Base-by-base conservation (phyloP, 768 basidiomycete genomes). In the Rhizopogon vesiculosus region DNA sequence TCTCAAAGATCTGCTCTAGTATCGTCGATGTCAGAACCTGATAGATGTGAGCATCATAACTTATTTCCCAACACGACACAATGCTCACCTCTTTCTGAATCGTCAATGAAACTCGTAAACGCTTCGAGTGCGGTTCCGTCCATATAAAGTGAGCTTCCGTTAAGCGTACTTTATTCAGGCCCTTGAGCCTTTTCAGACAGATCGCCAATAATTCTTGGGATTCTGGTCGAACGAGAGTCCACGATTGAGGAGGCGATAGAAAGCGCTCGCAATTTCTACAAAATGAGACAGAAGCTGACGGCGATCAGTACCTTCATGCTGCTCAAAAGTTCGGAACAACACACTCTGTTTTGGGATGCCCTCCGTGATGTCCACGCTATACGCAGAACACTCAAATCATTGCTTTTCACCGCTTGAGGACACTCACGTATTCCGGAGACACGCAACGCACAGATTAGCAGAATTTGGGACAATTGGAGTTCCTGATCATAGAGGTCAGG, bases 91-190 rank as follows among this genome's bases (percentile, higher is more conserved):
- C 97, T 77, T 99, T 99, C 75, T 99, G 97, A 59, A 99, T 94
- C 0, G 96, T 97, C 64, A 99, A 74, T 52, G 96, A 96, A 54
- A 99, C 85, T 45, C 93, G 83, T 59, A 98, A 70, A 38, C 97
- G 82, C 66, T 95, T 94, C 40, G 91, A 94, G 73, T 99, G 96
- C 3, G 97, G 97, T 67, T 99, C 97, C 19, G 97, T 99, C 97
- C 97, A 99, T 65, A 98, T 93, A 70, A 98, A 98, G 60, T 93
- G 91, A 2, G 97, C 97, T 59, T 98, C 96, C n/a, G 97, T 95
- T 43, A 99, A 74, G 46, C 96, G 89, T 28, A 98, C 93, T 77
- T 93, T 95, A 64, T 85, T 87, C 22, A 98, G 77, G 2, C 94
- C 94, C 67, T 95, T 96, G 64, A 98, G 84, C 70, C 95, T 96